A percentile compares a stretch with the other conserved stretches of the same genome.
phyloP scores from a whole-genome alignment of 129 eudicot species.

The Pseudognaphalium luteoalbum region DNA sequence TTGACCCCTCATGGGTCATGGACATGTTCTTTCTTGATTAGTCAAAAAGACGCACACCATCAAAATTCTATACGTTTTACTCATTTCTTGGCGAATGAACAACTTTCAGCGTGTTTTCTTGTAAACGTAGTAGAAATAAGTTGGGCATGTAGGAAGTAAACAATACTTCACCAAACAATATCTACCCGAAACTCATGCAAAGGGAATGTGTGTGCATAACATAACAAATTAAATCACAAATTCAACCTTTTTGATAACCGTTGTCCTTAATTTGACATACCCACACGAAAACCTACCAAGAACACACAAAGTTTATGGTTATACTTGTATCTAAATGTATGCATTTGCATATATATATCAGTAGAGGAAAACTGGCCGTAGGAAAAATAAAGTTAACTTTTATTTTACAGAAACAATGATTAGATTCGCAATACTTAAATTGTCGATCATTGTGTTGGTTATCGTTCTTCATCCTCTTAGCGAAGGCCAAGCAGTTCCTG shows the following conservation, averaged over 20 bases:
- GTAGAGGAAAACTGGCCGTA: slow-evolving; percentile 18
- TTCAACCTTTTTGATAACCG: slow-evolving; percentile 30
- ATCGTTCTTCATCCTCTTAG: slow-evolving; percentile 37
- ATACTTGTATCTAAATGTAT: slow-evolving; percentile 31
- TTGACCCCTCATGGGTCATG: slow-evolving; percentile 3
- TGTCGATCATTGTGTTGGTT: slow-evolving; percentile 33
- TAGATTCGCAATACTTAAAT: slow-evolving; percentile 30
- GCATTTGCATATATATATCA: slow-evolving; percentile 27
- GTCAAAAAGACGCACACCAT: not conserved
- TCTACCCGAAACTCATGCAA: slow-evolving; percentile 50
- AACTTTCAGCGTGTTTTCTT: slow-evolving; percentile 9
- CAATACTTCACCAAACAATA: slow-evolving; percentile 28
- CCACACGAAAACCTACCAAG: slow-evolving; percentile 46
- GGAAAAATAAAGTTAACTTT: slow-evolving; percentile 6
- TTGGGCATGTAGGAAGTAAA: slow-evolving; percentile 35
- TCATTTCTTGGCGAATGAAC: slow-evolving; percentile 15
- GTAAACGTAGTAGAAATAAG: slow-evolving; percentile 37
- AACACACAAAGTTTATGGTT: slow-evolving; percentile 64
- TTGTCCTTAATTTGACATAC: slow-evolving; percentile 21
- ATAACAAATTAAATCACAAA: slow-evolving; percentile 33
- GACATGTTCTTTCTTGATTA: not conserved
- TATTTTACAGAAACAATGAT: slow-evolving; percentile 41
- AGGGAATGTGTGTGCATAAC: slow-evolving; percentile 43
- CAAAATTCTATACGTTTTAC: not conserved
- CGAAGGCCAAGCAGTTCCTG: slow-evolving; percentile 37